Conservation (phyloP, 2,329 filamentous ascomycete genomes). For the Colletotrichum sp. region DNA sequence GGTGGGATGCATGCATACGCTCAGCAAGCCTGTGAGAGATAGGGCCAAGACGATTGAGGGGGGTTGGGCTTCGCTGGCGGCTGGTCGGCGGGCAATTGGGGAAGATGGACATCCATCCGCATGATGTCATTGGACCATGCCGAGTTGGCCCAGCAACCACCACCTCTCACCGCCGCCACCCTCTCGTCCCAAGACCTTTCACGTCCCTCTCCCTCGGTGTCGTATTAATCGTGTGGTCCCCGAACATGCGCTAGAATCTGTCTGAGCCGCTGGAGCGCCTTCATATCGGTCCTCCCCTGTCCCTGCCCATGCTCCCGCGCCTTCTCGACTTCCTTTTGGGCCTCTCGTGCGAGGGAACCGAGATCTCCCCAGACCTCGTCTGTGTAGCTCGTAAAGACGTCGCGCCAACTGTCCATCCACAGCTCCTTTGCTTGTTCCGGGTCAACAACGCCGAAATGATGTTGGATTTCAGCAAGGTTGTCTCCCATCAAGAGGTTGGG, state of each 20-base stretch:
- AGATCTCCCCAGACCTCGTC: conserved; percentile 75
- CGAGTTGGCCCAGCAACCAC: conserved; percentile 19
- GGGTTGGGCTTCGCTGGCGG: conserved; percentile 10
- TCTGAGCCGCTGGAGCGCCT: conserved; percentile 38
- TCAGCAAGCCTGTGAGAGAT: background rate
- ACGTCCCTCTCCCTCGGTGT: background rate
- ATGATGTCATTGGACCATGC: conserved; percentile 18
- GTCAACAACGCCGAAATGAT: conserved; percentile 45
- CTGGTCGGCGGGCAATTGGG: background rate
- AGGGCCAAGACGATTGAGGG: conserved; percentile 4
- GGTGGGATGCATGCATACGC: conserved; percentile 11
- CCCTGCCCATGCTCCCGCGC: conserved; percentile 1
- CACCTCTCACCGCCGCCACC: background rate
- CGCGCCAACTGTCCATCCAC: conserved; percentile 62
- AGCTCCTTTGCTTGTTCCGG: conserved; percentile 40
- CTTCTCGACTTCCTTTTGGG: conserved; percentile 58
- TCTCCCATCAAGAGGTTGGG: conserved; percentile 43
- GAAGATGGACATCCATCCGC: background rate
- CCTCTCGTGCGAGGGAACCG: conserved; percentile 59
- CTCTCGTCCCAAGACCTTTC: background rate
- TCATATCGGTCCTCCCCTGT: conserved; percentile 23
- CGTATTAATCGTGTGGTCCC: conserved; percentile 4
- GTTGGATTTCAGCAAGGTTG: background rate
- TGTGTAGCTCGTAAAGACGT: conserved; percentile 60
- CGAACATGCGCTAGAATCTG: conserved; percentile 43